A percentile compares a stretch with the other conserved stretches of the same genome.
Conservation (phyloP, 2,329 filamentous ascomycete genomes). For the Pyricularia pennisetigena region DNA sequence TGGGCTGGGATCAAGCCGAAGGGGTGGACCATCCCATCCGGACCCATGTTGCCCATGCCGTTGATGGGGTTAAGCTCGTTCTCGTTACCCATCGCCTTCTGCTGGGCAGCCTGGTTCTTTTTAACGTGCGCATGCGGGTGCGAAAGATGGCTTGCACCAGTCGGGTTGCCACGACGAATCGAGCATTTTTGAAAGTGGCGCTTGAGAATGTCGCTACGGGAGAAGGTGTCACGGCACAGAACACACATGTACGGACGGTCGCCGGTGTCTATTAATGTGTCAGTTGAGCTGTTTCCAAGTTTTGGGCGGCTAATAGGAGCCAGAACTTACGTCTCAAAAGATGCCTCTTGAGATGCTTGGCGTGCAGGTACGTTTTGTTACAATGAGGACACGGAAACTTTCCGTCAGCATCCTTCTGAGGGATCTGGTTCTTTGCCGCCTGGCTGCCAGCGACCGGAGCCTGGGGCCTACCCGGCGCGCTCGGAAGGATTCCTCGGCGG, state of each 20-base stretch:
- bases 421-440: conserved; percentile 70
- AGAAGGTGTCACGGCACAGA: conserved; percentile 95
- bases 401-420: conserved; percentile 90
- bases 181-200: conserved; percentile 99
- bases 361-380: conserved; percentile 95
- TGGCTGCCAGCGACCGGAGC: conserved; percentile 62
- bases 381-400: conserved; percentile 98
- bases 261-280: conserved; percentile 65
- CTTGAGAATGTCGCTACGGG: conserved; percentile 94
- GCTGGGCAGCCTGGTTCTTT: conserved; percentile 54
- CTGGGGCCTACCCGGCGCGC: conserved; percentile 75
- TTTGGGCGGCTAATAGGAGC: no score
- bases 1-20: conserved; percentile 37
- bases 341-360: conserved; percentile 96
- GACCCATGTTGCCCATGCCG: conserved; percentile 44
- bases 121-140: conserved; percentile 85
- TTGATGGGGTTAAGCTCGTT: conserved; percentile 51
- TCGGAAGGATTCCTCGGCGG: conserved; percentile 81
- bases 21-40: conserved; percentile 41
- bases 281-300: background rate
- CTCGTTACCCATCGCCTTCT: conserved; percentile 40
- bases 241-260: conserved; percentile 98
- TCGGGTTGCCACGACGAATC: conserved; percentile 89
- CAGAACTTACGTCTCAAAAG: conserved; percentile 88
- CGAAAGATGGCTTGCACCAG: conserved; percentile 86